Base-by-base conservation (phyloP, 352 stramenopile species). In the Pythium sukuiense region DNA sequence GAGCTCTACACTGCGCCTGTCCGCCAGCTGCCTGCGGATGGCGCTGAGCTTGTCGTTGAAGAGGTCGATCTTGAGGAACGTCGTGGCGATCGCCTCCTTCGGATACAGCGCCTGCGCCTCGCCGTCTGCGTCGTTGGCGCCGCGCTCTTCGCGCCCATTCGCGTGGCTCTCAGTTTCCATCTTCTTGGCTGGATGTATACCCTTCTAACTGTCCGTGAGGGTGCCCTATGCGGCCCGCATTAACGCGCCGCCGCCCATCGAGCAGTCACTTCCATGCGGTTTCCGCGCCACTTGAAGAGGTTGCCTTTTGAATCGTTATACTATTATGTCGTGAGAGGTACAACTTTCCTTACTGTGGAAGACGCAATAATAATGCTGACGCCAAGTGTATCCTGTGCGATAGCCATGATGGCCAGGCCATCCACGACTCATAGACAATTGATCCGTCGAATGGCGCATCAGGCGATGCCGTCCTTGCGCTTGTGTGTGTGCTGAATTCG, bases 41-140 rank as follows among this genome's bases (percentile, higher is more conserved):
- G 53, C 70, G 8, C 74, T 62, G 32, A 88, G 58, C n/a, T 75
- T 75, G 18, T 74, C 70, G 18, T 74, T 65, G 57, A 90, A 84
- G 13, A 54, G 71, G 52, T 85, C 71, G 50, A 85, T 79, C 54
- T 80, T 83, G 48, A 65, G 61, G 14, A 77, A 65, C 55, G 69
- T 76, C 32, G 60, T 59, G 24, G 71, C 59, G 61, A 74, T 72
- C 35, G 54, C 43, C 54, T 50, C 32, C 20, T 65, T 73, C 54
- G 59, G 58, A 66, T 61, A 56, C 55, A 46, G n/a, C 32, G 35
- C 50, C 20, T 58, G 54, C 50, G 30, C 27, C 0, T 56, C 50
- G 12, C 18, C 50, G 20, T 56, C 50, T 26, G 27, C 61, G 30
- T 6, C 39, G 32, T 7, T 24, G 12, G 30, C 32, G 53, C 16